phyloP scores from a whole-genome alignment of 2,329 filamentous ascomycete genomes.

The Phialocephala sp. region DNA sequence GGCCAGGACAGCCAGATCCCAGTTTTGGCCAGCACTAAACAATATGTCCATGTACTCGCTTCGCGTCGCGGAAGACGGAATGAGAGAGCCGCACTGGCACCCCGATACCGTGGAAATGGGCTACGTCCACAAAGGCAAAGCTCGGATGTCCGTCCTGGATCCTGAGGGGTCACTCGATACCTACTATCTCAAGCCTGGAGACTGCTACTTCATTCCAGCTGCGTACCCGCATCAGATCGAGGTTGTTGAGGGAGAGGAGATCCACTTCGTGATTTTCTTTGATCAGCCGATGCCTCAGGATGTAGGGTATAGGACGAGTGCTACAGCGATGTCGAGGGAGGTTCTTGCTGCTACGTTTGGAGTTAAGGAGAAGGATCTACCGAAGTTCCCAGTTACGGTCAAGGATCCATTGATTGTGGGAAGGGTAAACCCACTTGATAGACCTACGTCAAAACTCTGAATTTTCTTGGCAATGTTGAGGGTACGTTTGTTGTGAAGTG shows the following conservation, averaged over 20 bases:
- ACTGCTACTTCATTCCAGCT: constrained; percentile 3
- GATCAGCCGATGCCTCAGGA: constrained; percentile 5
- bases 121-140: constrained; percentile 4
- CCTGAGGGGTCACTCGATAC: neutral
- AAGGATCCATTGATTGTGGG: constrained; percentile 5
- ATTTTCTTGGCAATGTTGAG: neutral
- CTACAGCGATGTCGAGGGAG: neutral
- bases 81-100: neutral
- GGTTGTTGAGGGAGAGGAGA: constrained; percentile 1
- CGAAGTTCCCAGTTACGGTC: neutral
- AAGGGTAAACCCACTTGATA: neutral
- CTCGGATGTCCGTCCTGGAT: neutral
- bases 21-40: neutral
- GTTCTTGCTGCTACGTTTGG: constrained; percentile 1
- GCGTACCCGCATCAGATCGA: constrained; percentile 6
- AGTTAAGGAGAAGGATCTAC: neutral
- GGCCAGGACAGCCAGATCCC: neutral
- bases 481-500: neutral
- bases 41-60: neutral
- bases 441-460: neutral
- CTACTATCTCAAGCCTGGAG: neutral
- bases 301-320: neutral
- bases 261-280: constrained; percentile 4
- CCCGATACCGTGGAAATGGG: neutral
- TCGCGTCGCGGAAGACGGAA: neutral